Conservation (phyloP, 1,284 basidiomycete genomes). For the Ganoderma sinense region DNA sequence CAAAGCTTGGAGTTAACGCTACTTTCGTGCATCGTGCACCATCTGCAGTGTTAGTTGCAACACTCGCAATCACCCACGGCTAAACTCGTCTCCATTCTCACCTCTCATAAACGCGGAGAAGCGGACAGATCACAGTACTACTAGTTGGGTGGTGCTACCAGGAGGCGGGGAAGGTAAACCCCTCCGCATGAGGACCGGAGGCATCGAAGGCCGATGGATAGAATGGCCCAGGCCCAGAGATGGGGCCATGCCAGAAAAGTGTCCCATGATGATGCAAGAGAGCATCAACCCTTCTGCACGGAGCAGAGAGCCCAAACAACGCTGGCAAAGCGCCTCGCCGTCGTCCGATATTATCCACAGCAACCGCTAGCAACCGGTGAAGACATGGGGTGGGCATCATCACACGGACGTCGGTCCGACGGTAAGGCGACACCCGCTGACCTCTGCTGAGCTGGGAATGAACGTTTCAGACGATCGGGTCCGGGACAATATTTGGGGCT, state of each 20-base stretch:
- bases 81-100: not conserved
- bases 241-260: not conserved
- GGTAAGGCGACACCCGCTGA: conserved; percentile 6
- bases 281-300: conserved; percentile 21
- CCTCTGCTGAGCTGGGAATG: conserved; percentile 16
- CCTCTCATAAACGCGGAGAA: not conserved
- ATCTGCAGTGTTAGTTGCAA: not conserved
- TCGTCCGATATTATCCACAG: conserved; percentile 1
- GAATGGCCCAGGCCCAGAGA: not conserved
- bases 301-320: not conserved
- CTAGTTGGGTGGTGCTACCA: not conserved
- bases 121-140: not conserved
- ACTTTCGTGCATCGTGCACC: not conserved
- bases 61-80: not conserved
- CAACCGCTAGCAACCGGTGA: conserved; percentile 30
- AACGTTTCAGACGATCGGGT: conserved; percentile 18
- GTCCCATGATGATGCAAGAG: conserved; percentile 32
- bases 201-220: not conserved
- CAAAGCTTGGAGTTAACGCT: not conserved
- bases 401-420: conserved; percentile 29
- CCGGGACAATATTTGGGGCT: conserved; percentile 1
- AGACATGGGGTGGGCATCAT: conserved; percentile 12
- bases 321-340: not conserved
- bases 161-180: not conserved
- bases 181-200: not conserved